Evolutionary conservation across 169 alveolate genomes (phyloP).

Genomic region (Cyclospora cayetanensis): DNA sequence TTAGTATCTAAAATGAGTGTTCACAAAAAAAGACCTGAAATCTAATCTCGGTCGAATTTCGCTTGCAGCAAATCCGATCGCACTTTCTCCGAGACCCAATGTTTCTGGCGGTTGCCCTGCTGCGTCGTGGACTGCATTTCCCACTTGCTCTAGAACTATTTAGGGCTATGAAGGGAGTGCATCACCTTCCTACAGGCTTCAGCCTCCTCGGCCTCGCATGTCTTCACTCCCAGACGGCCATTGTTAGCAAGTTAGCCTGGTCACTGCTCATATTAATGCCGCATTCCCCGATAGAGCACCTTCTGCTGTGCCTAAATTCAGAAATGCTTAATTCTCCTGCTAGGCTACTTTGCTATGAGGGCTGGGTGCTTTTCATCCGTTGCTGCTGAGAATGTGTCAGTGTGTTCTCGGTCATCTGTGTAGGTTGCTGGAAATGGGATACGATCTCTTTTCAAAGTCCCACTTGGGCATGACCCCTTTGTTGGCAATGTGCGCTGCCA

Average conservation of each 20-base stretch:
- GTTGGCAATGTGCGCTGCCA: constrained; percentile 77
- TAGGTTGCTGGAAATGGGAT: constrained; percentile 66
- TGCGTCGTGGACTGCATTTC: constrained; percentile 40
- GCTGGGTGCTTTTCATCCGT: neutral
- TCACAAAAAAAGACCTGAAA: too few species aligned
- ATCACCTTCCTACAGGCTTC: constrained; percentile 65
- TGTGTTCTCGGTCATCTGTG: neutral
- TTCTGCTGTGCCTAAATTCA: neutral
- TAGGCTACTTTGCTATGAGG: neutral
- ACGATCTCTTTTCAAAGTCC: constrained; percentile 68
- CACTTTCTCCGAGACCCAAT: constrained; percentile 50
- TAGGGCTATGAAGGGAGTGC: constrained; percentile 1
- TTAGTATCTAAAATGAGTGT: too few species aligned
- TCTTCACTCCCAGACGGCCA: neutral
- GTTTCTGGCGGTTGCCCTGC: constrained; percentile 51
- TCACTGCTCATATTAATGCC: too few species aligned
- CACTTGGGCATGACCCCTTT: constrained; percentile 81
- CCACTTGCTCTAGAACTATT: constrained; percentile 52
- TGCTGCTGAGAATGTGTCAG: too few species aligned
- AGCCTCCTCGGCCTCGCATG: constrained; percentile 62
- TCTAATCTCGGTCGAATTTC: too few species aligned
- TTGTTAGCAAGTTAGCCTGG: constrained; percentile 64
- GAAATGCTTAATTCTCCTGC: neutral
- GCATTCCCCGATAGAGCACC: too few species aligned
- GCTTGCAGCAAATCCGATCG: constrained; percentile 15